A percentile compares a stretch with the other conserved stretches of the same genome.
These are phyloP conservation scores for Glomus cerebriforme DNA, from an alignment of 192 early-diverging fungal genomes.

Conservation along the genomic window DNA sequence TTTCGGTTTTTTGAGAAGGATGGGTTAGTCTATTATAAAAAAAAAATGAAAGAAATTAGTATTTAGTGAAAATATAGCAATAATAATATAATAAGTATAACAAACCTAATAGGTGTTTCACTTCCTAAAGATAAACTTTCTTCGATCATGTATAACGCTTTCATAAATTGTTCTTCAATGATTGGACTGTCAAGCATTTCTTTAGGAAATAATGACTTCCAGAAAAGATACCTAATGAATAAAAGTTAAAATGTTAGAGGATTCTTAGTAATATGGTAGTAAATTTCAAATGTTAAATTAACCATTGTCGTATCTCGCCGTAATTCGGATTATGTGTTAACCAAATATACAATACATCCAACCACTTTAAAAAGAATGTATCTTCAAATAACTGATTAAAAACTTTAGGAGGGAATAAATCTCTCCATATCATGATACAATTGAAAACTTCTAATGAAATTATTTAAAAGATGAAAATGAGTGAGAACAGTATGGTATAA, in stretches of 20 bases:
- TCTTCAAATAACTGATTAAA: constrained; percentile 66
- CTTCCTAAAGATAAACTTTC: constrained; percentile 36
- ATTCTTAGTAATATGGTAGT: not conserved
- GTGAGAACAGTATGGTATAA: not conserved
- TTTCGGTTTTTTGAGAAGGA: constrained; percentile 23
- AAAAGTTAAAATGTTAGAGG: not conserved
- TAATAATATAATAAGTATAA: not conserved
- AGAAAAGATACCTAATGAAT: constrained; percentile 47
- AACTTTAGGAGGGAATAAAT: constrained; percentile 50
- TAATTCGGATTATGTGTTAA: constrained; percentile 55
- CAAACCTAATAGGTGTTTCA: constrained; percentile 31
- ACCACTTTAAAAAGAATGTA: constrained; percentile 85
- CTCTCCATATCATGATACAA: constrained; percentile 65
- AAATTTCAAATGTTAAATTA: constrained; percentile 23
- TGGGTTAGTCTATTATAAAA: constrained; percentile 35
- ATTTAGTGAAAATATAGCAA: not conserved
- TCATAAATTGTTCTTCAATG: constrained; percentile 59
- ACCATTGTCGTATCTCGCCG: constrained; percentile 74
- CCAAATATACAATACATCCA: constrained; percentile 69
- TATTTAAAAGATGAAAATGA: not conserved
- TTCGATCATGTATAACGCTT: constrained; percentile 74
- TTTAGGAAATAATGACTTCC: constrained; percentile 59
- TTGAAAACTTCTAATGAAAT: constrained; percentile 53
- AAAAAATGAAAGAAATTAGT: not conserved
- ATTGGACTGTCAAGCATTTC: constrained; percentile 45